Conservation (phyloP, 176 grass and related monocot species). For the Ampelocalamus luodianensis region DNA sequence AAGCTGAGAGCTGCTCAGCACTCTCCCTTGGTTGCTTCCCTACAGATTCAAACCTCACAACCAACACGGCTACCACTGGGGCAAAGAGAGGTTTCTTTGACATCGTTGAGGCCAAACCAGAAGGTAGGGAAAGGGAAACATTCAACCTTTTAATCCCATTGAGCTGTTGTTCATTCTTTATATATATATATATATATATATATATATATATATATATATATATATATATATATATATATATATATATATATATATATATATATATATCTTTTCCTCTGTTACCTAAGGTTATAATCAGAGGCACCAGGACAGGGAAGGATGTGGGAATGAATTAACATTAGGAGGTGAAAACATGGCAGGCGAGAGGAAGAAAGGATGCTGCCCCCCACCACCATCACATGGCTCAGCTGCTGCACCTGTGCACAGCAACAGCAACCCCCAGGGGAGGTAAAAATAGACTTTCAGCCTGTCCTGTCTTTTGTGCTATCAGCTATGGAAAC, state of each 20-base stretch:
- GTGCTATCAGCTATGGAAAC: conserved; percentile 3
- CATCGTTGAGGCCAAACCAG: conserved; percentile 46
- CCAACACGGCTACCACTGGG: conserved; percentile 36
- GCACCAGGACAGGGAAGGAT: conserved; percentile 35
- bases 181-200: neutral
- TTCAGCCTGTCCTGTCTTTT: conserved; percentile 29
- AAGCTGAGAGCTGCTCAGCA: conserved; percentile 44
- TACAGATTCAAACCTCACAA: conserved; percentile 42
- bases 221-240: neutral
- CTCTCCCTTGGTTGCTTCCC: conserved; percentile 57
- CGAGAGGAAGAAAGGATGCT: conserved; percentile 63
- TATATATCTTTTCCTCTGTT: neutral
- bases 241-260: neutral
- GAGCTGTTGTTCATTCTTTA: neutral
- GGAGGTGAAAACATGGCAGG: conserved; percentile 55
- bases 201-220: neutral
- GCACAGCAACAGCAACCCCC: conserved; percentile 40
- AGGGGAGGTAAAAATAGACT: conserved; percentile 49
- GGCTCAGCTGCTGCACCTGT: conserved; percentile 42
- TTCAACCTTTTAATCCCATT: neutral
- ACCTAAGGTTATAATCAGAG: conserved; percentile 53
- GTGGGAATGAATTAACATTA: conserved; percentile 55
- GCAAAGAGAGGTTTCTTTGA: conserved; percentile 66
- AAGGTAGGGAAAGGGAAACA: conserved; percentile 49
- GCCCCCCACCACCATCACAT: conserved; percentile 45